A percentile compares a stretch with the other conserved stretches of the same genome.
phyloP scores from a whole-genome alignment of 202 grass and related monocot genomes.

The Panicum hallii region DNA sequence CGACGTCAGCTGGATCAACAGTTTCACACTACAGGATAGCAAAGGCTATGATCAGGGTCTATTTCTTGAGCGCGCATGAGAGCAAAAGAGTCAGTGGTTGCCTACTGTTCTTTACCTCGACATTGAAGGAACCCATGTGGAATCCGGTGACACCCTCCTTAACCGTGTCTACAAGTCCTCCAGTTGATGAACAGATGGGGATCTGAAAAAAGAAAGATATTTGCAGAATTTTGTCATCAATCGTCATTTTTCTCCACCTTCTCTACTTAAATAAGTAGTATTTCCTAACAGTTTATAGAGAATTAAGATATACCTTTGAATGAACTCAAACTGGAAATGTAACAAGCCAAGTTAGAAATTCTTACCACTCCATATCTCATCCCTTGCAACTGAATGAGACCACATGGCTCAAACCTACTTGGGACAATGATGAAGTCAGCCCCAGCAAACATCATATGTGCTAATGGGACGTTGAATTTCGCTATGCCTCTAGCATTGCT shows the following conservation, averaged over 20 bases:
- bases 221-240: background rate
- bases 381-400: slow-evolving; percentile 85
- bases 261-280: background rate
- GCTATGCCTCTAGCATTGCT: slow-evolving; percentile 72
- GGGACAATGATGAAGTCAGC: slow-evolving; percentile 75
- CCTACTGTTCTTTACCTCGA: slow-evolving; percentile 55
- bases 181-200: slow-evolving; percentile 66
- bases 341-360: background rate
- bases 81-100: slow-evolving; percentile 5
- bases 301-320: background rate
- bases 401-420: slow-evolving; percentile 90
- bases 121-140: slow-evolving; percentile 73
- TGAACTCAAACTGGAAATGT: background rate
- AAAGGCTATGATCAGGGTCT: slow-evolving; percentile 1
- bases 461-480: slow-evolving; percentile 80
- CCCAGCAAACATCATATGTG: slow-evolving; percentile 77
- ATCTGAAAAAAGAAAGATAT: slow-evolving; percentile 48
- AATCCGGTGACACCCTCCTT: slow-evolving; percentile 73
- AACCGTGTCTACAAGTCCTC: slow-evolving; percentile 84
- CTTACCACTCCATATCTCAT: slow-evolving; percentile 91
- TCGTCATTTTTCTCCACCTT: background rate
- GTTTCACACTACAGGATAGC: slow-evolving; percentile 63
- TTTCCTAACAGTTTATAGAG: background rate
- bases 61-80: background rate
- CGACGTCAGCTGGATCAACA: slow-evolving; percentile 67